Evolutionary conservation across 306 rosid genomes (phyloP).

Genomic region (Castanopsis chinensis): DNA sequence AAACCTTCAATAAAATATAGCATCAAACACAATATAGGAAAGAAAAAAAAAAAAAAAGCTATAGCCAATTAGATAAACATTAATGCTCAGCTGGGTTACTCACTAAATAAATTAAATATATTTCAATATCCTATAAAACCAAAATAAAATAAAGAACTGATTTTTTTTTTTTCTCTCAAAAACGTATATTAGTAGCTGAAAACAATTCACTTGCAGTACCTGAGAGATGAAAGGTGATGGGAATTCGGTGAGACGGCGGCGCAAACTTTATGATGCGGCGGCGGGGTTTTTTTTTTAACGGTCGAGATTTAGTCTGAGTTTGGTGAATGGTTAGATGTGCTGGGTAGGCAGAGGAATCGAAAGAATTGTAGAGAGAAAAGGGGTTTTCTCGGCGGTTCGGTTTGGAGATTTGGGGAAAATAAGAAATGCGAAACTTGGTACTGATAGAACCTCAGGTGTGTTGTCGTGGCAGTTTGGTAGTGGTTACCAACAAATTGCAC

Average conservation of each 20-base stretch:
- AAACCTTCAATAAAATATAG: neutral
- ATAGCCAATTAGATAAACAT: neutral
- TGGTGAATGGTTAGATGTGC: conserved; percentile 8
- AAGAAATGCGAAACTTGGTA: neutral
- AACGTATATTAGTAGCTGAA: neutral
- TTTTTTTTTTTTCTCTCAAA: too few species aligned
- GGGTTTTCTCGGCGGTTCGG: conserved; percentile 27
- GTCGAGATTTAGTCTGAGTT: conserved; percentile 18
- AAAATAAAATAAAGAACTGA: neutral
- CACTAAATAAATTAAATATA: neutral
- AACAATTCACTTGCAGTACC: conserved; percentile 3
- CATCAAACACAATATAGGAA: neutral
- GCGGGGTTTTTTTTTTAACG: conserved; percentile 6
- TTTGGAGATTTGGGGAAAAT: neutral
- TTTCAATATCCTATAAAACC: neutral
- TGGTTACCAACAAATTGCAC: neutral
- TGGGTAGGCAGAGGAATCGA: conserved; percentile 13
- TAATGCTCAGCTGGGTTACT: neutral
- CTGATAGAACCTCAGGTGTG: neutral
- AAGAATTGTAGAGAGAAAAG: conserved; percentile 35
- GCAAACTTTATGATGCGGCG: neutral
- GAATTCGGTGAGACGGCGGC: conserved; percentile 4
- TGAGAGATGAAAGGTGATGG: neutral
- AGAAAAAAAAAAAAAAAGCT: neutral
- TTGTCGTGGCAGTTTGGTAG: conserved; percentile 18